Conservation (phyloP, 2,329 filamentous ascomycete genomes). For the Microdochium bolleyi region DNA sequence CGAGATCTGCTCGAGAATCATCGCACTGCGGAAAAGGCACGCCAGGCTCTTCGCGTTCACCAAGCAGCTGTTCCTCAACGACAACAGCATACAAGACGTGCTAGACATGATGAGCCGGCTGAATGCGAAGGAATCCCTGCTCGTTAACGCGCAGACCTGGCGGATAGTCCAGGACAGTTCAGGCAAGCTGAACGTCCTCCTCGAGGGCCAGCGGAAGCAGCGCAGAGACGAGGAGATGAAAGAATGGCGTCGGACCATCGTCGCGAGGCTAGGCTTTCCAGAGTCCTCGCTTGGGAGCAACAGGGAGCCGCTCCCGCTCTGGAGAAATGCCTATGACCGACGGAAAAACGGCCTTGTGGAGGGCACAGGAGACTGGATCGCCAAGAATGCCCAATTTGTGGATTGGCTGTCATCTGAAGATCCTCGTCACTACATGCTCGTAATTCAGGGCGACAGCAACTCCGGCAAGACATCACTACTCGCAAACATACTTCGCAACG, state of each 20-base stretch:
- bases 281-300: conserved; percentile 17
- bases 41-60: conserved; percentile 17
- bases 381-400: conserved; percentile 9
- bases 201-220: conserved; percentile 19
- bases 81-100: conserved; percentile 22
- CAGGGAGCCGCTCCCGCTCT: conserved; percentile 16
- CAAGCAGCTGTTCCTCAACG: conserved; percentile 24
- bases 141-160: conserved; percentile 24
- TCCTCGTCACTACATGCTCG: conserved; percentile 13
- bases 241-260: conserved; percentile 18
- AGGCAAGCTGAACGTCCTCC: conserved; percentile 16
- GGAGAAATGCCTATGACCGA: conserved; percentile 20
- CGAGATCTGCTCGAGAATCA: conserved; percentile 22
- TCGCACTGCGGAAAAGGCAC: conserved; percentile 21
- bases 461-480: conserved; percentile 24
- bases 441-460: conserved; percentile 17
- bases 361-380: conserved; percentile 19
- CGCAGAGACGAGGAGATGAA: conserved; percentile 21
- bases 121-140: conserved; percentile 19
- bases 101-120: conserved; percentile 22
- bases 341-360: conserved; percentile 18
- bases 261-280: conserved; percentile 18
- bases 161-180: conserved; percentile 21
- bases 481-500: conserved; percentile 18
- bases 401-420: conserved; percentile 13